Evolutionary conservation across 2,329 filamentous ascomycete species (phyloP).

Genomic region (Tolypocladium amazonense): DNA sequence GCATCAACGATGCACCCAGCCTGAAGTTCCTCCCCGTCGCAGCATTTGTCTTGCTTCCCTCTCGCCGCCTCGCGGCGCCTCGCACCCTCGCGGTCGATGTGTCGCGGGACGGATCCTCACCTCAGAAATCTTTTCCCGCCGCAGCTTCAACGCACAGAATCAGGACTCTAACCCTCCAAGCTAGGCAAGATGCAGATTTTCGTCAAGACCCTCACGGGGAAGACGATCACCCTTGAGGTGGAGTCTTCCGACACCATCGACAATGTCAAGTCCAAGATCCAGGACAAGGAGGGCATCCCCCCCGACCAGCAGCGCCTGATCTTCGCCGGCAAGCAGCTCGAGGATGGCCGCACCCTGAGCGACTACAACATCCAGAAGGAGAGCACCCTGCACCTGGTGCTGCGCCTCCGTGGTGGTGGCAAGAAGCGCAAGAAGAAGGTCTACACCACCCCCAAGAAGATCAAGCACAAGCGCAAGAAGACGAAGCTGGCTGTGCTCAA

Average conservation of each 20-base stretch:
- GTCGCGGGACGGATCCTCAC: neutral
- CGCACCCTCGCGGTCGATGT: neutral
- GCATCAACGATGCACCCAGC: constrained; percentile 16
- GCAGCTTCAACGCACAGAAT: neutral
- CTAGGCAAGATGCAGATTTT: constrained; percentile 67
- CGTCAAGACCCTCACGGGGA: constrained; percentile 88
- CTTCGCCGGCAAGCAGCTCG: constrained; percentile 99
- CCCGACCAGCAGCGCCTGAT: constrained; percentile 99
- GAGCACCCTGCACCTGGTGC: constrained; percentile 94
- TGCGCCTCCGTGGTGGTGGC: constrained; percentile 93
- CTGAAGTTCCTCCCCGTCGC: constrained; percentile 14
- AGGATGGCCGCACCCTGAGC: constrained; percentile 96
- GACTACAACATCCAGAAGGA: constrained; percentile 99
- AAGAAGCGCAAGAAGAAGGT: constrained; percentile 99
- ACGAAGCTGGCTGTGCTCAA: constrained; percentile 99
- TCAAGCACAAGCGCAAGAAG: constrained; percentile 99
- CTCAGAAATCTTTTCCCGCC: neutral
- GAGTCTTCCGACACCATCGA: constrained; percentile 99
- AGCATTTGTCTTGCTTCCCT: neutral
- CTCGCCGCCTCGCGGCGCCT: neutral
- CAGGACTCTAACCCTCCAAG: constrained; percentile 28
- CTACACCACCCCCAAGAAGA: constrained; percentile 99
- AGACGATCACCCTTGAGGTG: constrained; percentile 99
- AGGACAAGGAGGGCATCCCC: constrained; percentile 99
- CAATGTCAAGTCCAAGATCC: constrained; percentile 98